phyloP scores from a whole-genome alignment of 1,284 basidiomycete genomes.

The Ganoderma meredithae region DNA sequence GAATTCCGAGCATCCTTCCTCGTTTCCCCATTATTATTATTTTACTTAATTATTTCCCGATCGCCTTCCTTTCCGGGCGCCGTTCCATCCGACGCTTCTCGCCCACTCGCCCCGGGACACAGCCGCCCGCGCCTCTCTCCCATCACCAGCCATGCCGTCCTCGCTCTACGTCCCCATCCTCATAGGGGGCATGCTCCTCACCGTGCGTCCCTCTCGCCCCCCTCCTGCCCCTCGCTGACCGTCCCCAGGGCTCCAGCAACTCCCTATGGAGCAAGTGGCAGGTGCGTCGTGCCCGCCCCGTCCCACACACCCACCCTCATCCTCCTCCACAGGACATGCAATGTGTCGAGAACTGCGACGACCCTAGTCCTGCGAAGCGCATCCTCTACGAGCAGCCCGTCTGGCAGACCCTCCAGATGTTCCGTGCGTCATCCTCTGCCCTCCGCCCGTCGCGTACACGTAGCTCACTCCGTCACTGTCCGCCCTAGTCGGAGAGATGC shows the following conservation, averaged over 20 bases:
- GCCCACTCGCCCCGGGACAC: not conserved
- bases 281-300: slow-evolving; percentile 46
- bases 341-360: slow-evolving; percentile 90
- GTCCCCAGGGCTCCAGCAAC: slow-evolving; percentile 73
- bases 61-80: slow-evolving; percentile 21
- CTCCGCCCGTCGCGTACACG: slow-evolving; percentile 30
- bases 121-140: slow-evolving; percentile 18
- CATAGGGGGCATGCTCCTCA: slow-evolving; percentile 83
- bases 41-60: slow-evolving; percentile 28
- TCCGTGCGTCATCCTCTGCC: slow-evolving; percentile 62
- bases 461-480: slow-evolving; percentile 41
- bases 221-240: slow-evolving; percentile 21
- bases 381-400: slow-evolving; percentile 92
- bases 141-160: slow-evolving; percentile 41
- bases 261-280: slow-evolving; percentile 85
- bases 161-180: slow-evolving; percentile 55
- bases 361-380: slow-evolving; percentile 59
- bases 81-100: slow-evolving; percentile 9
- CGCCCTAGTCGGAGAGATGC: slow-evolving; percentile 86
- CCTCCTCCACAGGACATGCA: slow-evolving; percentile 79
- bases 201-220: slow-evolving; percentile 48
- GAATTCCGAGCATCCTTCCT: slow-evolving; percentile 25
- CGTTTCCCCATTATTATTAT: slow-evolving; percentile 26
- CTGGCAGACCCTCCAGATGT: slow-evolving; percentile 95
- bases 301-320: slow-evolving; percentile 25